These are phyloP conservation scores for Fusarium dimerum DNA, from an alignment of 2,329 filamentous ascomycete species.

Conservation along the genomic window DNA sequence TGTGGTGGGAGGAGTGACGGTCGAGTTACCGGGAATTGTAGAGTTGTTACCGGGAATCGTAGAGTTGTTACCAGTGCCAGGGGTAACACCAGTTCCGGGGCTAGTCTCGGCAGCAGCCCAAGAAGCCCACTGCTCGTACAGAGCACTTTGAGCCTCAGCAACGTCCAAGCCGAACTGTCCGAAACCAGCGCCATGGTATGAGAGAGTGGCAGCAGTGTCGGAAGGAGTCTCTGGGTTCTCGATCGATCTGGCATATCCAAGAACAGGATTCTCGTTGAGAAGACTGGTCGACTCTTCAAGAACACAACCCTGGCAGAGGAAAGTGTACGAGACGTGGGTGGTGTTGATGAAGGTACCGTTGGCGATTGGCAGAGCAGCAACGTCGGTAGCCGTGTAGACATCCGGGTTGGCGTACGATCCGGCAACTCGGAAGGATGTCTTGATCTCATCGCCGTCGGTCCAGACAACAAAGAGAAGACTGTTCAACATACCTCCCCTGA, in stretches of 20 bases:
- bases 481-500: conserved; percentile 48
- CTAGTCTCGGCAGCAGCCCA: conserved; percentile 23
- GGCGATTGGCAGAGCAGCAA: conserved; percentile 43
- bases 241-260: conserved; percentile 43
- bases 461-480: conserved; percentile 52
- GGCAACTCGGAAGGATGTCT: conserved; percentile 30
- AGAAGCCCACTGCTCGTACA: conserved; percentile 26
- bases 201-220: conserved; percentile 35
- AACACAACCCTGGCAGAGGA: conserved; percentile 50
- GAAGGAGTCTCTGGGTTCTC: conserved; percentile 34
- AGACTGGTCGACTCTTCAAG: conserved; percentile 36
- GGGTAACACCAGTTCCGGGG: not conserved
- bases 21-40: conserved; percentile 12
- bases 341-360: conserved; percentile 54
- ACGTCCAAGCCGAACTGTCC: conserved; percentile 38
- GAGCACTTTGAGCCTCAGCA: conserved; percentile 34
- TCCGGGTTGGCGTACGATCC: conserved; percentile 48
- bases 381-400: conserved; percentile 44
- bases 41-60: conserved; percentile 14
- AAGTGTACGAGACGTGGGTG: conserved; percentile 55
- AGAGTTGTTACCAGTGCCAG: conserved; percentile 6
- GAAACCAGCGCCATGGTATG: conserved; percentile 43
- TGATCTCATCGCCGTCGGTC: conserved; percentile 46
- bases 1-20: conserved; percentile 12
- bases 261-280: conserved; percentile 27